phyloP scores from a whole-genome alignment of 441 rosid genomes.

The Populus hybrid region DNA sequence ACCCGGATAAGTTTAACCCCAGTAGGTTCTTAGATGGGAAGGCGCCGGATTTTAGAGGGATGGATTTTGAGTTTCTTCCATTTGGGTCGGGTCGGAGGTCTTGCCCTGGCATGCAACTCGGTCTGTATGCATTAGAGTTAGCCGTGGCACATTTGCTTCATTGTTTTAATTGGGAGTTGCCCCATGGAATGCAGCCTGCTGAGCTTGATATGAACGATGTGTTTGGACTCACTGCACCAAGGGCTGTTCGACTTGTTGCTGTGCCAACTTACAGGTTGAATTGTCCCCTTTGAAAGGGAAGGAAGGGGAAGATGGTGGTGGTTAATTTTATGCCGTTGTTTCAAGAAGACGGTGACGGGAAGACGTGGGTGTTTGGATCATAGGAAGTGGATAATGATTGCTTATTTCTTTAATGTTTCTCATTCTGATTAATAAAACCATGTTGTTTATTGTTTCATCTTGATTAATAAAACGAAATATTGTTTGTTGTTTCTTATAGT shows the following conservation, averaged over 20 bases:
- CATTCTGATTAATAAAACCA: neutral
- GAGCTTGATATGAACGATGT: conserved; percentile 66
- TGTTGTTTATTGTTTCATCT: neutral
- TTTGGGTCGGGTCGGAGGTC: conserved; percentile 84
- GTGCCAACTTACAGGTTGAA: conserved; percentile 50
- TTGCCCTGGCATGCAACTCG: conserved; percentile 84
- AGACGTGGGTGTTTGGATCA: no score
- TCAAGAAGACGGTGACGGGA: neutral
- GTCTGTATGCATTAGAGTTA: conserved; percentile 57
- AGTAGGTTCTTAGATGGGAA: conserved; percentile 40
- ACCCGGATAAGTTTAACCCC: conserved; percentile 55
- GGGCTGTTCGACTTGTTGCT: conserved; percentile 54
- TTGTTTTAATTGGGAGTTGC: conserved; percentile 64
- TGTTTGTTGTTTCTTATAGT: neutral
- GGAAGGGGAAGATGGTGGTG: neutral
- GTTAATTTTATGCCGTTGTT: neutral
- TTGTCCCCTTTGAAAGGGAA: conserved; percentile 20
- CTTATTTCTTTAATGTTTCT: no score
- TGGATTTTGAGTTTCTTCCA: conserved; percentile 56
- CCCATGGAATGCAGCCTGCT: conserved; percentile 44
- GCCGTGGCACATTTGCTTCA: conserved; percentile 61
- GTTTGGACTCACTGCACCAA: conserved; percentile 78
- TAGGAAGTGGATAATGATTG: no score
- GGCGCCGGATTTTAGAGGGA: conserved; percentile 61
- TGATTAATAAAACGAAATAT: no score